phyloP scores from a whole-genome alignment of 1,284 basidiomycete genomes.

The Irpex sp. region DNA sequence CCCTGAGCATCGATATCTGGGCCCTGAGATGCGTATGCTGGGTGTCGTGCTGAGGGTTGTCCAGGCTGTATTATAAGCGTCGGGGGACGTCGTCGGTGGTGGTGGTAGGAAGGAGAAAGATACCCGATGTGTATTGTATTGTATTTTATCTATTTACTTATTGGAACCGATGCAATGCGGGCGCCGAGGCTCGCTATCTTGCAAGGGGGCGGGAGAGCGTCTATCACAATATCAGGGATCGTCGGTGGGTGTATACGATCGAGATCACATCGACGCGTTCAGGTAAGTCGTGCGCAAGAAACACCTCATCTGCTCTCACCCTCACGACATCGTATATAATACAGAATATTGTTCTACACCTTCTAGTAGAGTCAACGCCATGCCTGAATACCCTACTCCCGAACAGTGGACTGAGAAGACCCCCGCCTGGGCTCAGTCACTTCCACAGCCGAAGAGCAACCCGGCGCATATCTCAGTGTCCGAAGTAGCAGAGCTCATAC shows the following conservation, averaged over 20 bases:
- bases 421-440: conserved; percentile 13
- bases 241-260: too few relatives aligned
- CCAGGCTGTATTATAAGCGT: neutral
- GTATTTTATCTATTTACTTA: neutral
- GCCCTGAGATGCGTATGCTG: too few relatives aligned
- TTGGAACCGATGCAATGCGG: neutral
- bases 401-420: conserved; percentile 8
- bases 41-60: neutral
- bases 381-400: neutral
- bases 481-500: conserved; percentile 12
- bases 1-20: conserved; percentile 30
- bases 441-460: conserved; percentile 13
- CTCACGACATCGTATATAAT: neutral
- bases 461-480: conserved; percentile 4
- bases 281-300: neutral
- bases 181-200: neutral
- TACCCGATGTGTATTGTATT: neutral
- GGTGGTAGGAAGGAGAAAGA: neutral
- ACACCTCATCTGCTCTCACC: neutral
- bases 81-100: neutral
- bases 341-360: neutral
- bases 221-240: neutral
- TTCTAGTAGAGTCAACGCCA: neutral
- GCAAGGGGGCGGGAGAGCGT: neutral
- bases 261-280: too few relatives aligned